Base-by-base conservation (phyloP, 2,329 filamentous ascomycete species). In the Ceratocystis harringtonii region DNA sequence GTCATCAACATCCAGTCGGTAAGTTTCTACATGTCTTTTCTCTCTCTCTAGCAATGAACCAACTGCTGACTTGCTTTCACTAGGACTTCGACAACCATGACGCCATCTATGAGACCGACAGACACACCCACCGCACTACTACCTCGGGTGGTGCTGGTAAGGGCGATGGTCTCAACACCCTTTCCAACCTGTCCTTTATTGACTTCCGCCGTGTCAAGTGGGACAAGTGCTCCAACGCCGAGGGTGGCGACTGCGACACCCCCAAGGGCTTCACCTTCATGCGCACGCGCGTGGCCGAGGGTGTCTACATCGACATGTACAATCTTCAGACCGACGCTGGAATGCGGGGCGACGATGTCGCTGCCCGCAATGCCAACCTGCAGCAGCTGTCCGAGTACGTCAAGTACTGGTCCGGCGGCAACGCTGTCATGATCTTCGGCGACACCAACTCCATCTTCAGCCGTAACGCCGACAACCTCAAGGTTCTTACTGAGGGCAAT, bases 181-280 rank as follows among this genome's bases (percentile, higher is more conserved):
- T 88, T 55, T 77, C 84, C 68, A 84, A 82, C 70, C 83, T 78
- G 69, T 71, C 78, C 68, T 88, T 79, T 78, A 72, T 80, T 5
- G 78, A 80, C 68, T 82, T 83, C 69, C 74, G 76, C 57, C 80
- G 84, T 12, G 74, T 79, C 61, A 83, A 84, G 70, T 88, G 85
- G 84, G 72, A 77, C 30, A 75, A 71, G 1, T 87, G 85, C 74
- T 82, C 80, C 66, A 72, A 82, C 70, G 78, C 78, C 44, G 82
- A 80, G 0, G 78, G 78, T 0, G 70, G 72, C 0, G 85, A 88
- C 72, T 88, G 85, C 71, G 74, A 87, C 68, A 87, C 85, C 0
- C 85, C 84, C 25, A 88, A 88, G 73, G 85, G 85, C 15, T 87
- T 87, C 72, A 87, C 84, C 0, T 83, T 84, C 61, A 86, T 87